These are phyloP conservation scores for Clonostachys sp. DNA, from an alignment of 2,329 filamentous ascomycete species.

Conservation along the genomic window DNA sequence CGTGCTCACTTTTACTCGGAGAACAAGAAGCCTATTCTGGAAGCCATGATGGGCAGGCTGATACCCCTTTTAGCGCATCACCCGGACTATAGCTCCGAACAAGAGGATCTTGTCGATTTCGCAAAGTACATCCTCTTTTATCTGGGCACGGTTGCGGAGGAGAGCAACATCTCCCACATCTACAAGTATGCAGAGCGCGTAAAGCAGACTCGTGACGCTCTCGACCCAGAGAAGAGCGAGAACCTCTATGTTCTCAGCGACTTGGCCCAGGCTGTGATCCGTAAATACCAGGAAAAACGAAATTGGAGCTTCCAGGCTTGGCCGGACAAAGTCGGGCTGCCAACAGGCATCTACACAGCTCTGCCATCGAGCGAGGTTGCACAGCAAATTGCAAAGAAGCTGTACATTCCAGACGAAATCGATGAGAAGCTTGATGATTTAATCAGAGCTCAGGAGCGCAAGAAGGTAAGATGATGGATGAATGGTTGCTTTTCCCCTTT, in stretches of 20 bases:
- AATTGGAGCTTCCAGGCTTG: constrained; percentile 84
- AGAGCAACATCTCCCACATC: constrained; percentile 83
- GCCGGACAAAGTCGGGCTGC: constrained; percentile 75
- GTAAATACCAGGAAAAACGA: constrained; percentile 80
- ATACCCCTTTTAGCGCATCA: constrained; percentile 90
- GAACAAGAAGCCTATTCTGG: constrained; percentile 62
- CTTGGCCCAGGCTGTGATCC: constrained; percentile 75
- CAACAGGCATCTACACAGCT: constrained; percentile 70
- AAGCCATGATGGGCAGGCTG: constrained; percentile 75
- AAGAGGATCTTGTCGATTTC: constrained; percentile 73
- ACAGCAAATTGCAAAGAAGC: constrained; percentile 80
- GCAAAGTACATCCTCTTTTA: constrained; percentile 89
- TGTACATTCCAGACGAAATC: constrained; percentile 73
- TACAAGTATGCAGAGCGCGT: constrained; percentile 90
- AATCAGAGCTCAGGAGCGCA: constrained; percentile 61
- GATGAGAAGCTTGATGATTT: constrained; percentile 72
- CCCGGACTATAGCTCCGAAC: constrained; percentile 71
- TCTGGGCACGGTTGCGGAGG: constrained; percentile 73
- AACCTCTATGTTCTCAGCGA: constrained; percentile 85
- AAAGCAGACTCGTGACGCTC: constrained; percentile 82
- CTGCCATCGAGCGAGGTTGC: constrained; percentile 74
- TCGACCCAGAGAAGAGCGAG: constrained; percentile 63
- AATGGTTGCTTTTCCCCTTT: not conserved
- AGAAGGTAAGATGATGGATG: constrained; percentile 50
- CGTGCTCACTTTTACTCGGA: constrained; percentile 63